Percentiles rank a stretch among this genome's conserved stretches.
These are phyloP conservation scores for Agastache rugosa DNA, from an alignment of 257 asterid species.

Conservation along the genomic window DNA sequence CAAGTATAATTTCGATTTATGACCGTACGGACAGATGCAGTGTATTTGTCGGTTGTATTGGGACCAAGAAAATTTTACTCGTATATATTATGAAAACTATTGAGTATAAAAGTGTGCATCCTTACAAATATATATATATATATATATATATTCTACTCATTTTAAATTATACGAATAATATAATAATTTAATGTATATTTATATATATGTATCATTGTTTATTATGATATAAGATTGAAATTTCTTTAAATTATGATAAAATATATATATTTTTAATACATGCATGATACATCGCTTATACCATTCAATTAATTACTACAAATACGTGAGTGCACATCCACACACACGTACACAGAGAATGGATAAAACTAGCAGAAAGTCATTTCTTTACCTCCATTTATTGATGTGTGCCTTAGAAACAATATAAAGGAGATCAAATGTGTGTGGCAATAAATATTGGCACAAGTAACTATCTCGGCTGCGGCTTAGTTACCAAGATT, in stretches of 20 bases:
- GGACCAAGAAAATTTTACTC: background rate
- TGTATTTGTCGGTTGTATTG: background rate
- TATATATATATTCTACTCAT: no score
- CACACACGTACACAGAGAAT: background rate
- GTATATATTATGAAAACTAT: background rate
- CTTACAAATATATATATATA: no score
- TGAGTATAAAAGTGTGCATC: no score
- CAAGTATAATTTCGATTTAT: background rate
- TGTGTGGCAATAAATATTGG: conserved; percentile 39
- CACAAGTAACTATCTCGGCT: conserved; percentile 25
- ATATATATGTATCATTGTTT: no score
- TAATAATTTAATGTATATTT: no score
- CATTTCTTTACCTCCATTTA: conserved; percentile 26
- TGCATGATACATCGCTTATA: no score
- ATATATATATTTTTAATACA: no score
- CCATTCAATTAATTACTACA: background rate
- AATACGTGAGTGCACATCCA: background rate
- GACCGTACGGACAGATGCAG: conserved; percentile 34
- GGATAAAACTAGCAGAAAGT: background rate
- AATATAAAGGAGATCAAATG: conserved; percentile 35
- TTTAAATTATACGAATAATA: no score
- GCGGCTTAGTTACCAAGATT: conserved; percentile 22
- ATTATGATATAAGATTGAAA: no score
- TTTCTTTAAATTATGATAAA: no score
- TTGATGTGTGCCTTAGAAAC: conserved; percentile 28